Conservation (phyloP, 805 yeast genomes). For the Phaffomyces thermotolerans region DNA sequence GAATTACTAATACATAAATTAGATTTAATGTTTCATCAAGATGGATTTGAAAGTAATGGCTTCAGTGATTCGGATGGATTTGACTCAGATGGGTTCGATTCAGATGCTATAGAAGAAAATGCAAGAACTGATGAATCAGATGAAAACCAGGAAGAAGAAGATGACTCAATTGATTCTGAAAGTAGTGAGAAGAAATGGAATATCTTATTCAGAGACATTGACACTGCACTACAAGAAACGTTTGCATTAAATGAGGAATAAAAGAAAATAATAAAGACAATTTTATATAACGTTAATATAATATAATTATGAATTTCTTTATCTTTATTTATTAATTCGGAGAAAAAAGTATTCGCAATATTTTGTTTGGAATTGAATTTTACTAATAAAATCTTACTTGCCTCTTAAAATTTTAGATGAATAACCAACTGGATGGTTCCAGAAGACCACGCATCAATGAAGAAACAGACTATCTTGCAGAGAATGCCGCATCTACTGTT, state of each 20-base stretch:
- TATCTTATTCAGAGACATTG: slow-evolving; percentile 17
- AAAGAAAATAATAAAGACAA: too few species aligned
- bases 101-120: background rate
- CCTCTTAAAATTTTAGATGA: too few species aligned
- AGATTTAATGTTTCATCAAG: slow-evolving; percentile 8
- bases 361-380: too few species aligned
- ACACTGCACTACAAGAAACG: slow-evolving; percentile 17
- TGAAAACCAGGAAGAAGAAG: background rate
- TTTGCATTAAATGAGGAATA: background rate
- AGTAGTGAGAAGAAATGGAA: slow-evolving; percentile 13
- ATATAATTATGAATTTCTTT: too few species aligned
- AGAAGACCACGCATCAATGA: background rate
- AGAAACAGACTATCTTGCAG: slow-evolving; percentile 3
- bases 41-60: background rate
- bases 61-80: slow-evolving; percentile 4
- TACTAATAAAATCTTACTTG: too few species aligned
- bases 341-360: too few species aligned
- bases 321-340: too few species aligned
- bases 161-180: background rate
- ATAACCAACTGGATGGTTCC: background rate
- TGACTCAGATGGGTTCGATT: slow-evolving; percentile 4
- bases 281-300: too few species aligned
- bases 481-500: slow-evolving; percentile 6
- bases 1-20: slow-evolving; percentile 16
- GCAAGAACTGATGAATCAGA: too few species aligned